Evolutionary conservation across 2,329 filamentous ascomycete genomes (phyloP).

Genomic region (Rhinocladiella mackenziei): DNA sequence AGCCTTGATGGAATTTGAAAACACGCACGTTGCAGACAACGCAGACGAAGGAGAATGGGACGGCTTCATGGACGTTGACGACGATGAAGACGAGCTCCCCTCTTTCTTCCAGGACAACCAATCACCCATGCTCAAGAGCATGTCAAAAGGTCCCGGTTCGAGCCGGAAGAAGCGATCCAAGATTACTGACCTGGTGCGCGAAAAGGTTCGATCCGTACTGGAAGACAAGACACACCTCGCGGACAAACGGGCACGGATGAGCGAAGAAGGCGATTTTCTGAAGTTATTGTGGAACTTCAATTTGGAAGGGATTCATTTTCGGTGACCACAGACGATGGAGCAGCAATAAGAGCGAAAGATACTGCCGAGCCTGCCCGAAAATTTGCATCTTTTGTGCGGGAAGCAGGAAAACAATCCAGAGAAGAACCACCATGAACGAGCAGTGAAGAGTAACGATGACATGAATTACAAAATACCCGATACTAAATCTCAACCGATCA

Average conservation of each 20-base stretch:
- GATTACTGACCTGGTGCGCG: conserved; percentile 73
- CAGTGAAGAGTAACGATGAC: too few species aligned
- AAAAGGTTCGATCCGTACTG: conserved; percentile 81
- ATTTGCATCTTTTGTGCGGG: background rate
- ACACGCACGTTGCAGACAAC: conserved; percentile 37
- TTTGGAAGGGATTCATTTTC: conserved; percentile 88
- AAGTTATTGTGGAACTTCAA: conserved; percentile 80
- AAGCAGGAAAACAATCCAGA: background rate
- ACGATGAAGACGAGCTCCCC: conserved; percentile 62
- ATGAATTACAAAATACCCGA: too few species aligned
- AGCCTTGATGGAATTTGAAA: conserved; percentile 38
- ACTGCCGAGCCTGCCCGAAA: background rate
- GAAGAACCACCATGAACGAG: too few species aligned
- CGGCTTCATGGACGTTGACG: conserved; percentile 50
- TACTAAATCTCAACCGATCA: too few species aligned
- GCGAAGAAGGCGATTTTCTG: conserved; percentile 89
- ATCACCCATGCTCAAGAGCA: conserved; percentile 30
- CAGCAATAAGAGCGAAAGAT: background rate
- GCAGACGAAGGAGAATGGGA: conserved; percentile 29
- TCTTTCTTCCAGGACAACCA: conserved; percentile 72
- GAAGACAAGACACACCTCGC: conserved; percentile 74
- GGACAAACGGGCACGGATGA: conserved; percentile 77
- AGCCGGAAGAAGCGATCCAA: conserved; percentile 69
- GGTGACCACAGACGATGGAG: conserved; percentile 41
- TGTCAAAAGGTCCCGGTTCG: conserved; percentile 48